A percentile compares a stretch with the other conserved stretches of the same genome.
phyloP scores from a whole-genome alignment of 108 stramenopile genomes.

The Cyclostephanos invisitatus region DNA sequence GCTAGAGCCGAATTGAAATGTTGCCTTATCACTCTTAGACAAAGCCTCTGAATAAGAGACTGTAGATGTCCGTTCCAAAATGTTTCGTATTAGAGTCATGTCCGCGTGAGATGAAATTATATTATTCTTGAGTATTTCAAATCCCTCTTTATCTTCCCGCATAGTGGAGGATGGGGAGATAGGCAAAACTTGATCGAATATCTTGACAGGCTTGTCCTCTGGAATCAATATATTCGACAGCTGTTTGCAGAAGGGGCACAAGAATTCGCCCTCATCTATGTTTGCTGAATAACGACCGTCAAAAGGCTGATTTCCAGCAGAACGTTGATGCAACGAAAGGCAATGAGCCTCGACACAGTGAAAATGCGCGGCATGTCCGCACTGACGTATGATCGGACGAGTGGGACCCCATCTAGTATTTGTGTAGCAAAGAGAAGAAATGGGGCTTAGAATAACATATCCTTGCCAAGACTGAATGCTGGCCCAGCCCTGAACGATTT shows the following conservation, averaged over 20 bases:
- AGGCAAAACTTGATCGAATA: slow-evolving; percentile 11
- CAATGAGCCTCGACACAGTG: slow-evolving; percentile 91
- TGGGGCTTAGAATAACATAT: slow-evolving; percentile 82
- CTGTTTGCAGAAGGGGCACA: slow-evolving; percentile 97
- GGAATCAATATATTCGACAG: slow-evolving; percentile 94
- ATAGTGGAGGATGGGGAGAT: slow-evolving; percentile 10
- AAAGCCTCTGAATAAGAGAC: slow-evolving; percentile 27
- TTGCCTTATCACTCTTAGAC: slow-evolving; percentile 48
- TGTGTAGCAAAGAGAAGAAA: slow-evolving; percentile 73
- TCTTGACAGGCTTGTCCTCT: slow-evolving; percentile 53
- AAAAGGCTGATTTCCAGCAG: slow-evolving; percentile 79
- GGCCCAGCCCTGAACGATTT: slow-evolving; percentile 76
- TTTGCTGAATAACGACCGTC: slow-evolving; percentile 93
- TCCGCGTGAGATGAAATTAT: slow-evolving; percentile 17
- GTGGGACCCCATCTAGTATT: slow-evolving; percentile 86
- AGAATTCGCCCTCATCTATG: slow-evolving; percentile 89
- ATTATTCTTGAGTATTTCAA: slow-evolving; percentile 37
- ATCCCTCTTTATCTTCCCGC: slow-evolving; percentile 34
- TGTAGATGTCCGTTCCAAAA: slow-evolving; percentile 19
- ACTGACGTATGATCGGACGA: slow-evolving; percentile 82
- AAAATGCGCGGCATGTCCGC: slow-evolving; percentile 97
- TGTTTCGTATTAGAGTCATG: slow-evolving; percentile 30
- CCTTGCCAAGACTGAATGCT: slow-evolving; percentile 86
- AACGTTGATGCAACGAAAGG: slow-evolving; percentile 84
- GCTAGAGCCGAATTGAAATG: slow-evolving; percentile 70